Percentiles rank a stretch among this genome's conserved stretches.
Evolutionary conservation across 2,329 filamentous ascomycete species (phyloP).

Genomic region (Thelonectria rubi): DNA sequence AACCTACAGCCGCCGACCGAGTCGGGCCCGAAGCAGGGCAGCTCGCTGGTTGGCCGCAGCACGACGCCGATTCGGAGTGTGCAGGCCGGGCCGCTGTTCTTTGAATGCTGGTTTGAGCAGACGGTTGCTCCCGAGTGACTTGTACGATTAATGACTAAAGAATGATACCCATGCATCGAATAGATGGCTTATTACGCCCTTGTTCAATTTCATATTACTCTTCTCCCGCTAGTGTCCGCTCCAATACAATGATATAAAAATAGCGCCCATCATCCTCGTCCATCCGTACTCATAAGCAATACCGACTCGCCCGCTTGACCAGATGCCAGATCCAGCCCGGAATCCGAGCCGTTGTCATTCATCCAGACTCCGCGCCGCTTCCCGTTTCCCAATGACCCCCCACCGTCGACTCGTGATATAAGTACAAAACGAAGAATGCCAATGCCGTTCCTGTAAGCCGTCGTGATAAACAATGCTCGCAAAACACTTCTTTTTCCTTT

Average conservation of each 20-base stretch:
- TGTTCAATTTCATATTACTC: background rate
- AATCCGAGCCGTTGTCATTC: slow-evolving; percentile 17
- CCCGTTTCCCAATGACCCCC: slow-evolving; percentile 26
- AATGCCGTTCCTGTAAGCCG: slow-evolving; percentile 22
- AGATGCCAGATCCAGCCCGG: slow-evolving; percentile 37
- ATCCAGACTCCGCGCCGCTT: slow-evolving; percentile 34
- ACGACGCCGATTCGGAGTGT: slow-evolving; percentile 63
- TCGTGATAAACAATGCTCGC: slow-evolving; percentile 25
- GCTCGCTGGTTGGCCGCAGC: slow-evolving; percentile 48
- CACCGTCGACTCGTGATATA: slow-evolving; percentile 35
- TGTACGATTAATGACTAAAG: background rate
- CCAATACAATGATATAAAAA: background rate
- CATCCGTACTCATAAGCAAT: slow-evolving; percentile 6
- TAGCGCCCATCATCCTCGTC: slow-evolving; percentile 20
- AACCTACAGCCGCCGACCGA: slow-evolving; percentile 52
- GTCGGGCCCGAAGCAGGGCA: slow-evolving; percentile 41
- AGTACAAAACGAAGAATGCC: slow-evolving; percentile 6
- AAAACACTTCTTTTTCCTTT: slow-evolving; percentile 31
- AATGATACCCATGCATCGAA: slow-evolving; percentile 24
- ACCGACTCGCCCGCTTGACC: slow-evolving; percentile 7
- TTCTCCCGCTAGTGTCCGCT: background rate
- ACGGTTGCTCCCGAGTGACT: slow-evolving; percentile 3
- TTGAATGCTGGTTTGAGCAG: slow-evolving; percentile 72
- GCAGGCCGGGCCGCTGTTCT: slow-evolving; percentile 66
- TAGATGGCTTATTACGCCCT: slow-evolving; percentile 22